Evolutionary conservation across 441 rosid species (phyloP), one percentile per base, ranked within the genome.

Genomic region (Eutrema salsugineum): DNA sequence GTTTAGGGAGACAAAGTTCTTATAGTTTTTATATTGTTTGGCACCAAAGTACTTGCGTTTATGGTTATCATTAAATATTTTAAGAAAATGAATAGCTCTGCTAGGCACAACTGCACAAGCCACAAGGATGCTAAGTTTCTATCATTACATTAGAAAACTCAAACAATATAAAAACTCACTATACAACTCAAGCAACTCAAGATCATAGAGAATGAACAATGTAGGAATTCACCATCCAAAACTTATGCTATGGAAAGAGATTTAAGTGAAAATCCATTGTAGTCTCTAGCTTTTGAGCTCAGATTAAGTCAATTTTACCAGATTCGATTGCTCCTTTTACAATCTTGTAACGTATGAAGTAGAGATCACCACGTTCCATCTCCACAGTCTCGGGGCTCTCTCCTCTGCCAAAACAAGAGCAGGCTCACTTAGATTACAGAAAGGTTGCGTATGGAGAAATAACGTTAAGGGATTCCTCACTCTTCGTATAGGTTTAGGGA

Each of bases 401-500:
- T 32, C 77, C 81, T 60, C 81, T 78, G 78, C 53, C 50, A 47
- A 8, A 39, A 19, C 0, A 53, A 30, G 22, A 48, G 28, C 15
- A 57, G 54, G 6, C 6, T 32, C 54, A 66, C 77, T 71, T 68
- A 69, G 58, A 11, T 47, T 33, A 32, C 68, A 49, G 3, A 65
- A 55, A 16, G 15, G 5, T 16, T 59, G 49, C 28, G 4, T 24
- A 17, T 28, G 22, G 33, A 61, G 16, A 5, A 19, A 39, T 20
- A 57, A 30, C 19, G 30, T 24, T 0, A 40, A 30, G 22, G 28
- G 7, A 38, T n/a, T 30, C 68, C 78, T 78, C n/a, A 78, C 81
- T 84, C 84, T 82, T 80, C 83, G 17, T 68, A 80, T 59, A 68
- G 83, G 71, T 59, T 82, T 59, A 76, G 77, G 42, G 69, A 76